Conservation (phyloP, 2,329 filamentous ascomycete species). For the Claviceps humidiphila region DNA sequence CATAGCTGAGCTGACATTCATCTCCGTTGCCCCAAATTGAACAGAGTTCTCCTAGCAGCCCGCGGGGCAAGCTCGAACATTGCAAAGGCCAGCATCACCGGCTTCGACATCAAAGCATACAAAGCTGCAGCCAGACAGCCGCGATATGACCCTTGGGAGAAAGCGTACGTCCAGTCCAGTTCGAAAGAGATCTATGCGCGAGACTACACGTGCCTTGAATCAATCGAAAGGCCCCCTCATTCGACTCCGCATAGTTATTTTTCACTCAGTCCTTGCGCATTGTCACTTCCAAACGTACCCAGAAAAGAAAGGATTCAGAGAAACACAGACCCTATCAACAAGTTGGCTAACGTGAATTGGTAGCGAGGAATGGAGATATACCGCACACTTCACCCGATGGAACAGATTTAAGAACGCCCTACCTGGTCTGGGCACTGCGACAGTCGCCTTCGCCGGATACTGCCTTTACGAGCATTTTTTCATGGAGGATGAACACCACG, state of each 20-base stretch:
- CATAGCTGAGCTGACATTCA: slow-evolving; percentile 1
- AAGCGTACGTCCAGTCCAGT: slow-evolving; percentile 34
- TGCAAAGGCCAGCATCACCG: slow-evolving; percentile 76
- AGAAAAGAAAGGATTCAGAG: too few relatives aligned
- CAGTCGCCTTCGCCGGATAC: slow-evolving; percentile 81
- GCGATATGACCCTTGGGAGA: slow-evolving; percentile 54
- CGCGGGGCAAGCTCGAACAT: slow-evolving; percentile 54
- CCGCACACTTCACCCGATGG: slow-evolving; percentile 71
- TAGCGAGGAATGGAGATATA: slow-evolving; percentile 93
- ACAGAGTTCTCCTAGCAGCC: slow-evolving; percentile 37
- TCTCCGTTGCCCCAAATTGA: neutral
- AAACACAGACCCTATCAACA: too few relatives aligned
- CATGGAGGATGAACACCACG: slow-evolving; percentile 56
- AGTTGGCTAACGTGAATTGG: neutral
- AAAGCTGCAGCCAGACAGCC: slow-evolving; percentile 53
- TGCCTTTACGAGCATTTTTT: slow-evolving; percentile 84
- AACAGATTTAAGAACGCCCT: slow-evolving; percentile 82
- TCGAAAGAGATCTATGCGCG: neutral
- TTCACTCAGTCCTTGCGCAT: neutral
- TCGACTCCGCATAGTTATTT: too few relatives aligned
- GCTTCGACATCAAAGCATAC: slow-evolving; percentile 78
- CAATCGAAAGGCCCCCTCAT: too few relatives aligned
- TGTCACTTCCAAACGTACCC: neutral
- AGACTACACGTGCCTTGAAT: too few relatives aligned
- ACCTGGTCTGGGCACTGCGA: slow-evolving; percentile 84